Evolutionary conservation across 345 rosid species (phyloP).

Genomic region (Noccaea bulbosa): DNA sequence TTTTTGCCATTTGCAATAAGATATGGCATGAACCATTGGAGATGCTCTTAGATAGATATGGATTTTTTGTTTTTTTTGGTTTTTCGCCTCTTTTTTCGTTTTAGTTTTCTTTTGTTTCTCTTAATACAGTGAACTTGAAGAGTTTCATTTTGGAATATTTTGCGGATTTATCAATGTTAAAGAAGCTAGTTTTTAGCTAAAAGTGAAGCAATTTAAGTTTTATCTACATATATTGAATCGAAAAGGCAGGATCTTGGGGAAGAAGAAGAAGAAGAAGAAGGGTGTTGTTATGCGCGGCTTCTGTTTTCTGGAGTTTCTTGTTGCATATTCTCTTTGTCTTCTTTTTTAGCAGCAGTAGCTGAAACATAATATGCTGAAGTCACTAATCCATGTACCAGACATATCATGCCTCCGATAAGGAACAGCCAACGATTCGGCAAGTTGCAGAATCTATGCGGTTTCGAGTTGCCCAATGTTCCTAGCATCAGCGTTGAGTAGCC

Average conservation of each 20-base stretch:
- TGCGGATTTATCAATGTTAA: conserved; percentile 31
- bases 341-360: conserved; percentile 59
- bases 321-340: conserved; percentile 41
- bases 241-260: neutral
- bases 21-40: too few relatives aligned
- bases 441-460: conserved; percentile 60
- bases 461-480: conserved; percentile 64
- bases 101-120: neutral
- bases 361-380: conserved; percentile 73
- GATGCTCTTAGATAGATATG: conserved; percentile 1
- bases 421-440: conserved; percentile 58
- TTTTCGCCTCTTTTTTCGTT: neutral
- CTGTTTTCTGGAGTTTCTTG: neutral
- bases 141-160: conserved; percentile 31
- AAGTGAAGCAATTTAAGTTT: conserved; percentile 2
- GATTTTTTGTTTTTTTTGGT: neutral
- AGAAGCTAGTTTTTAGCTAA: conserved; percentile 4
- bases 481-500: conserved; percentile 67
- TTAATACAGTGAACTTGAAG: conserved; percentile 17
- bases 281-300: conserved; percentile 27
- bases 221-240: neutral
- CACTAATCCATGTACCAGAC: conserved; percentile 73
- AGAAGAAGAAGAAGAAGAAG: neutral
- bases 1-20: too few relatives aligned
- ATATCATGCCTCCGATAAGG: conserved; percentile 67